phyloP scores from a whole-genome alignment of 2,329 filamentous ascomycete species.

The Cercospora beticola region DNA sequence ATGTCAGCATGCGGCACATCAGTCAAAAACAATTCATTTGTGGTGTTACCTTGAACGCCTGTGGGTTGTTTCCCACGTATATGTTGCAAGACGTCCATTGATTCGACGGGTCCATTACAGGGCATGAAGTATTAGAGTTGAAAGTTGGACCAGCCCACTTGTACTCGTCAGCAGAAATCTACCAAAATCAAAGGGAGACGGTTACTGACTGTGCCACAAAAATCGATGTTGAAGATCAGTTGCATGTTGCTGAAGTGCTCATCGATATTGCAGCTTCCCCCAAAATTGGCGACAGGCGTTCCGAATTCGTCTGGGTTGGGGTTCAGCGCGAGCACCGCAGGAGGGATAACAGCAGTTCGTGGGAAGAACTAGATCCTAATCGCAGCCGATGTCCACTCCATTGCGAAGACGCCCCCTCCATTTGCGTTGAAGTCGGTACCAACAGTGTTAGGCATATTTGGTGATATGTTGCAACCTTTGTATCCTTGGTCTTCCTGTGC shows the following conservation, averaged over 20 bases:
- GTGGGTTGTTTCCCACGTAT: constrained; percentile 14
- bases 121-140: constrained; percentile 29
- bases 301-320: constrained; percentile 65
- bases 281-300: constrained; percentile 63
- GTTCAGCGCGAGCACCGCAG: constrained; percentile 44
- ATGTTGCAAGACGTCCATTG: constrained; percentile 37
- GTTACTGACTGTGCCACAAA: constrained; percentile 38
- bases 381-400: constrained; percentile 33
- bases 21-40: background rate
- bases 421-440: constrained; percentile 39
- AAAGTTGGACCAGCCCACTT: constrained; percentile 36
- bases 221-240: constrained; percentile 40
- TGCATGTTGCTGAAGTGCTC: constrained; percentile 38
- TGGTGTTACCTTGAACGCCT: constrained; percentile 31
- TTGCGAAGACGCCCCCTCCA: constrained; percentile 50
- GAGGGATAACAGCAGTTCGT: constrained; percentile 47
- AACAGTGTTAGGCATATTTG: constrained; percentile 47
- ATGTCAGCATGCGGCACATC: background rate
- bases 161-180: background rate
- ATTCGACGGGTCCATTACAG: constrained; percentile 29
- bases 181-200: background rate
- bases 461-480: constrained; percentile 44
- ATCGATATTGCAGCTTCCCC: constrained; percentile 41
- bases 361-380: constrained; percentile 43
- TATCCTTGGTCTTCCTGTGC: constrained; percentile 31